Conservation (phyloP, 192 early-diverging fungal species). For the Gigaspora rosea region DNA sequence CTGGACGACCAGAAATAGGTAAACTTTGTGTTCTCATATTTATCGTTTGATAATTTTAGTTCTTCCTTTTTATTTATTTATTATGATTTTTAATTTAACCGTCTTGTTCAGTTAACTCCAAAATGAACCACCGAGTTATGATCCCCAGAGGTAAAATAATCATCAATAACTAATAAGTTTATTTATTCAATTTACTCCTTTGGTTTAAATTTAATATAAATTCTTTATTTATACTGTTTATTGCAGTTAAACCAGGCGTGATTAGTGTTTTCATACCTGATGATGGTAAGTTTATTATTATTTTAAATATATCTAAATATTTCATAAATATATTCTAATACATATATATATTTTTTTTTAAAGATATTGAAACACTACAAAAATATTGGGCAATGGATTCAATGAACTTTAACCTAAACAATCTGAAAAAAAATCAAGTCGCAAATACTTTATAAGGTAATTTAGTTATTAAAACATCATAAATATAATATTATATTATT, state of each 20-base stretch:
- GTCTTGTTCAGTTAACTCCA: no score
- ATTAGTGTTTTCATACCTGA: slow-evolving; percentile 15
- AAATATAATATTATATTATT: no score
- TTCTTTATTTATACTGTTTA: neutral
- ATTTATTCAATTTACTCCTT: neutral
- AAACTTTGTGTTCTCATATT: neutral
- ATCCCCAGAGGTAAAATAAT: no score
- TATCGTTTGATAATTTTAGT: no score
- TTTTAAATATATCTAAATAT: neutral
- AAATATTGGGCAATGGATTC: neutral
- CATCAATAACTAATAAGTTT: no score
- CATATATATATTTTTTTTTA: neutral
- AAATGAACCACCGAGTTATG: no score
- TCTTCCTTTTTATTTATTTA: no score
- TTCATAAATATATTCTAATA: neutral
- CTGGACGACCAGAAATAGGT: neutral
- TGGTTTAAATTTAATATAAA: neutral
- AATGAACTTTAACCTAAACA: neutral
- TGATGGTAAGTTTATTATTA: neutral
- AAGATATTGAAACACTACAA: neutral
- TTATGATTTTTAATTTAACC: no score
- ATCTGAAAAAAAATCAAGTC: no score
- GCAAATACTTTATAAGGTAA: no score
- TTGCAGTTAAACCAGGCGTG: no score
- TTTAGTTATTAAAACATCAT: no score